Evolutionary conservation across 371 early-diverging fungal species (phyloP), one percentile per base, ranked within the genome.

Genomic region (Mucor mucedo): DNA sequence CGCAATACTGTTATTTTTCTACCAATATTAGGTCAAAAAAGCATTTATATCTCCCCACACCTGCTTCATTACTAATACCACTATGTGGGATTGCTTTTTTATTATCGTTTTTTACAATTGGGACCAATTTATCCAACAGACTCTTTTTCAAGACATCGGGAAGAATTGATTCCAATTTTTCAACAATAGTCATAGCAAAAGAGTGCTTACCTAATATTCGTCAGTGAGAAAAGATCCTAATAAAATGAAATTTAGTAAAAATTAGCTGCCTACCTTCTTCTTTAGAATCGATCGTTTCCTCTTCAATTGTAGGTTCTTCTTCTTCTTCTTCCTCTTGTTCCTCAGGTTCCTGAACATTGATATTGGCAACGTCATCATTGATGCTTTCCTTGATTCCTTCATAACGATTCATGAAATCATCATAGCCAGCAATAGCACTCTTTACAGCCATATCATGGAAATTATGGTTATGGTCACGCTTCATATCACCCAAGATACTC

Each of bases 401-500:
- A 47, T 68, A 77, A 10, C 70, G 72, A 4, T 65, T 70, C 3
- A 84, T 42, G 49, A 87, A 89, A 52, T 84, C 87, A 38, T 88
- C 86, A 50, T 84, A 91, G 2, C 76, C 85, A 4, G 78, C 58
- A 42, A 92, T 81, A 2, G 91, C 87, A 5, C 71, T 67, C 35
- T 86, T 86, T 14, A 92, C 92, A 33, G 91, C 92, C 71, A 84
- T 76, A 62, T 93, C 93, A 66, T 90, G 89, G 64, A 79, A 92
- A 65, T 93, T 91, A 53, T 87, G 85, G 71, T 93, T 91, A 62
- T 91, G 89, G 52, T 84, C 83, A 3, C 75, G 75, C 68, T 91
- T 90, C 71, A 93, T 77, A 16, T 83, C 83, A 2, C 75, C 73
- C 48, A 93, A 61, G 47, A 87, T 77, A 0, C 62, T 62, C 5